phyloP scores from a whole-genome alignment of 2,329 filamentous ascomycete genomes.

The Trichophyton mentagrophytes region DNA sequence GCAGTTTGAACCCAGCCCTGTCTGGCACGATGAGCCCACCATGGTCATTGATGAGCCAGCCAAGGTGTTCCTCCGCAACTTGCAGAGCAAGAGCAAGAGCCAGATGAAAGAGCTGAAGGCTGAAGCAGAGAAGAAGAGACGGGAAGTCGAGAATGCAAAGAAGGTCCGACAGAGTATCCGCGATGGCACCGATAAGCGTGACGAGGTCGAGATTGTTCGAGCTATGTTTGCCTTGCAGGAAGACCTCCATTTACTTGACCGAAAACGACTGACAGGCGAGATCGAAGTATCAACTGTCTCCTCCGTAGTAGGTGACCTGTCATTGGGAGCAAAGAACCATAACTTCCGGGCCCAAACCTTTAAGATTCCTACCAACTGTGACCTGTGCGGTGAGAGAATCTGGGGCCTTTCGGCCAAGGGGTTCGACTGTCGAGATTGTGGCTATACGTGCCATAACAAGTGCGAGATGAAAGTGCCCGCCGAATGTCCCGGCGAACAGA shows the following conservation, averaged over 20 bases:
- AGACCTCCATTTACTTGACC: conserved; percentile 69
- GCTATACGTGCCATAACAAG: conserved; percentile 96
- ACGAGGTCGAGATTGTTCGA: conserved; percentile 73
- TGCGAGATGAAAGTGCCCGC: conserved; percentile 98
- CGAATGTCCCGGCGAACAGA: conserved; percentile 85
- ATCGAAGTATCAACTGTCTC: conserved; percentile 90
- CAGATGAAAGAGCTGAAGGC: conserved; percentile 67
- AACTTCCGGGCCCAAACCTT: conserved; percentile 99
- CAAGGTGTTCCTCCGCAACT: conserved; percentile 81
- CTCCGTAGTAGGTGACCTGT: conserved; percentile 80
- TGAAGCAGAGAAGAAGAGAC: conserved; percentile 73
- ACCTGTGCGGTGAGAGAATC: conserved; percentile 89
- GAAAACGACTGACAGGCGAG: conserved; percentile 73
- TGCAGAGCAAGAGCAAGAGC: conserved; percentile 78
- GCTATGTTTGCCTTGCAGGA: conserved; percentile 78
- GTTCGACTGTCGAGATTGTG: conserved; percentile 89
- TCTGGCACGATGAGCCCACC: conserved; percentile 86
- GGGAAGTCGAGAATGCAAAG: conserved; percentile 70
- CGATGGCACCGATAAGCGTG: conserved; percentile 74
- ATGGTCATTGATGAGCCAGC: conserved; percentile 80
- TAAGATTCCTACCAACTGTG: conserved; percentile 97
- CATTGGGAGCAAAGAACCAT: conserved; percentile 83
- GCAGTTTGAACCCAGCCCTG: conserved; percentile 81
- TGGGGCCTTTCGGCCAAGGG: conserved; percentile 96
- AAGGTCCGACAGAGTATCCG: conserved; percentile 61